Percentiles rank a stretch among this genome's conserved stretches.
Evolutionary conservation across 352 stramenopile species (phyloP).

Genomic region (Globisporangium abappressorium): DNA sequence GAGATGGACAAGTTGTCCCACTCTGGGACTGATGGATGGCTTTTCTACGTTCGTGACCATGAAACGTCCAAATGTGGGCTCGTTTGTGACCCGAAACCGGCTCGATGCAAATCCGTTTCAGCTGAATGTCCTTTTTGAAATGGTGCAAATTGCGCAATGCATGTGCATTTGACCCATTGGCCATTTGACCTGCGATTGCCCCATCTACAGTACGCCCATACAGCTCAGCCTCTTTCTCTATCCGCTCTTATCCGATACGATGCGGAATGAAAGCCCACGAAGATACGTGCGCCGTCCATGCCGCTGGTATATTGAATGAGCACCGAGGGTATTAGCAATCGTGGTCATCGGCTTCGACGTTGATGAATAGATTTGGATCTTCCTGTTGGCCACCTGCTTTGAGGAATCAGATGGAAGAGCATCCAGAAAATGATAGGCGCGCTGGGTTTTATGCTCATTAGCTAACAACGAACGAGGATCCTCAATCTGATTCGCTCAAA

Average conservation of each 20-base stretch:
- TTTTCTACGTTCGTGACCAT: conserved; percentile 1
- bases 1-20: conserved; percentile 14
- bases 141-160: background rate
- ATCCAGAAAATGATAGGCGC: conserved; percentile 2
- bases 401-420: conserved; percentile 5
- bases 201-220: too few species aligned
- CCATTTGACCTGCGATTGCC: background rate
- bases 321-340: background rate
- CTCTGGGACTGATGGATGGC: conserved; percentile 5
- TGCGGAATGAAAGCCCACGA: background rate
- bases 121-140: background rate
- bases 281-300: background rate
- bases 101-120: conserved; percentile 4
- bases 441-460: background rate
- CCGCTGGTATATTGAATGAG: background rate
- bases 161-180: background rate
- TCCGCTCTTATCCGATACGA: too few species aligned
- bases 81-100: background rate
- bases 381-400: background rate
- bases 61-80: background rate
- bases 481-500: background rate
- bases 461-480: conserved; percentile 1
- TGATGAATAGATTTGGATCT: background rate
- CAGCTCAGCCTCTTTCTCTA: too few species aligned
- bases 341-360: background rate